These are phyloP conservation scores for Boechera retrofracta DNA, from an alignment of 345 rosid genomes.

Conservation along the genomic window DNA sequence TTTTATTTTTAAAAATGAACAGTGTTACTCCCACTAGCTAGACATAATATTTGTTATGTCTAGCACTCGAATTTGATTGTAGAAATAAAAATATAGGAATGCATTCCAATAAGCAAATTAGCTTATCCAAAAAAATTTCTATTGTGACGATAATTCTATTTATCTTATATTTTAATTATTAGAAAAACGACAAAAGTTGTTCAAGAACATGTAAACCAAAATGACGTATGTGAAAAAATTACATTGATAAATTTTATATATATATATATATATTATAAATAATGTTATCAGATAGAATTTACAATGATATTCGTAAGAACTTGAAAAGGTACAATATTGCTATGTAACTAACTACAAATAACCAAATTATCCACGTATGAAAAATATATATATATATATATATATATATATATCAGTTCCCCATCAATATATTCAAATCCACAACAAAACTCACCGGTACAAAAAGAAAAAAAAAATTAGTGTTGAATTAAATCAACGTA, in stretches of 20 bases:
- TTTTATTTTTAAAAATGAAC: not conserved
- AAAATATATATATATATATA: too few species aligned
- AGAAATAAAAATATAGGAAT: not conserved
- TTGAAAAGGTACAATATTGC: not conserved
- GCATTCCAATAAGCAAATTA: not conserved
- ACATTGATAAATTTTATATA: not conserved
- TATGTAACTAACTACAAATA: not conserved
- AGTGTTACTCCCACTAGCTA: slow-evolving; percentile 14
- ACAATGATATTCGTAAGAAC: not conserved
- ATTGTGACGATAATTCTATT: not conserved
- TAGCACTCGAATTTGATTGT: not conserved
- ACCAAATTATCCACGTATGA: not conserved
- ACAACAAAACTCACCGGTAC: not conserved
- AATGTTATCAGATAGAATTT: not conserved
- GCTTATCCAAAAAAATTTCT: not conserved
- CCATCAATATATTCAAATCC: not conserved
- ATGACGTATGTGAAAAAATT: not conserved
- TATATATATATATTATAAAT: too few species aligned
- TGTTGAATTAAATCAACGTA: not conserved
- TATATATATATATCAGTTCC: not conserved
- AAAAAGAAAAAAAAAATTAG: too few species aligned
- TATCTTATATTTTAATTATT: not conserved
- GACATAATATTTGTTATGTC: not conserved
- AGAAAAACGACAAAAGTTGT: not conserved
- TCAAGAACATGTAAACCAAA: not conserved